Evolutionary conservation across 1,284 basidiomycete species (phyloP).

Genomic region (Boletus holoroseus): DNA sequence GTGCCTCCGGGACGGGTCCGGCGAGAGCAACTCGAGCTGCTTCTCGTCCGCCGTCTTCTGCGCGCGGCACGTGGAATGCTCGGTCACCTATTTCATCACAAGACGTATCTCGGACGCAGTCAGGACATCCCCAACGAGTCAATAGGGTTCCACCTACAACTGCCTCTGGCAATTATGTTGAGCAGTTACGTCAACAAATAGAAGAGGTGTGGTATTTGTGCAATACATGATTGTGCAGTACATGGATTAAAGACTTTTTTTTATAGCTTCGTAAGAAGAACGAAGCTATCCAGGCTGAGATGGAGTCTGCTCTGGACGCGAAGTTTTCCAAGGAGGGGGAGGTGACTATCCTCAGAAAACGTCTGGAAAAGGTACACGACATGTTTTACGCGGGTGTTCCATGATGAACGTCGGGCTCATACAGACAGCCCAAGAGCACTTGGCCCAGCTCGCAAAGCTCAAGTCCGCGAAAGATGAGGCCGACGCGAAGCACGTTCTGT

Average conservation of each 20-base stretch:
- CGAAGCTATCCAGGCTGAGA: slow-evolving; percentile 32
- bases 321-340: slow-evolving; percentile 33
- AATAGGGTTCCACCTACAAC: slow-evolving; percentile 8
- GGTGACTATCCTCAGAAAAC: slow-evolving; percentile 32
- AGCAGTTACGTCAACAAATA: slow-evolving; percentile 39
- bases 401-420: not conserved
- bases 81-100: slow-evolving; percentile 26
- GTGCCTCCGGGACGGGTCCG: slow-evolving; percentile 11
- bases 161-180: slow-evolving; percentile 7
- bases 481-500: slow-evolving; percentile 47
- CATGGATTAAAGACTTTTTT: slow-evolving; percentile 5
- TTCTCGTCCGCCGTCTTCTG: slow-evolving; percentile 17
- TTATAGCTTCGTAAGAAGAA: slow-evolving; percentile 49
- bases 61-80: slow-evolving; percentile 10
- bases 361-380: slow-evolving; percentile 28
- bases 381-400: not conserved
- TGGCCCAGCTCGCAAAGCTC: slow-evolving; percentile 50
- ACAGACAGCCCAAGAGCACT: slow-evolving; percentile 56
- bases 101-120: slow-evolving; percentile 14
- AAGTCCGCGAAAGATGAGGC: slow-evolving; percentile 56
- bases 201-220: slow-evolving; percentile 40
- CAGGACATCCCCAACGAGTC: slow-evolving; percentile 11
- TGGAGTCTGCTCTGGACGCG: slow-evolving; percentile 20
- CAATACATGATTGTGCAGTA: slow-evolving; percentile 7
- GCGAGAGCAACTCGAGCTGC: slow-evolving; percentile 9